Percentiles rank a stretch among this genome's conserved stretches.
Conservation (phyloP, 83 land plant genomes). For the Larix sibirica region DNA sequence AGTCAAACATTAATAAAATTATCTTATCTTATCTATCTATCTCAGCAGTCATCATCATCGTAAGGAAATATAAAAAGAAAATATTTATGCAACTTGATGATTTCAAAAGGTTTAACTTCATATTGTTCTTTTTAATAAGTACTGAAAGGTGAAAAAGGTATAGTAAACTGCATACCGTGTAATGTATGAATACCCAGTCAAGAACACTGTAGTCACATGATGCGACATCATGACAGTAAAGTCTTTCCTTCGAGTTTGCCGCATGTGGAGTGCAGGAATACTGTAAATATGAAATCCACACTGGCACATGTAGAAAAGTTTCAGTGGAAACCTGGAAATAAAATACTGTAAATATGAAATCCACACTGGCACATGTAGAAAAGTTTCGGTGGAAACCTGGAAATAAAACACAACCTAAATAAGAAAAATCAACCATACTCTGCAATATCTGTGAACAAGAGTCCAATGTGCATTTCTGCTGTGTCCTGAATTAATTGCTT, state of each 20-base stretch:
- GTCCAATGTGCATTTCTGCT: too few relatives aligned
- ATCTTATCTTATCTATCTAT: too few relatives aligned
- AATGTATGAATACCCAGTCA: constrained; percentile 76
- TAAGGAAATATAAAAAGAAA: too few relatives aligned
- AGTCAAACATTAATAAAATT: too few relatives aligned
- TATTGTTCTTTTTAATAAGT: too few relatives aligned
- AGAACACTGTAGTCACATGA: constrained; percentile 76
- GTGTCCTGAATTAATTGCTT: too few relatives aligned
- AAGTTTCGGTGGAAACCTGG: constrained; percentile 72
- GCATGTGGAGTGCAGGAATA: constrained; percentile 78
- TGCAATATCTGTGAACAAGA: too few relatives aligned
- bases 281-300: constrained; percentile 94
- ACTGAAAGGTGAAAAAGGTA: too few relatives aligned
- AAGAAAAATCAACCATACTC: too few relatives aligned
- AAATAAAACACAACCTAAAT: not conserved
- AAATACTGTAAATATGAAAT: constrained; percentile 78
- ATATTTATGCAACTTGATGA: too few relatives aligned
- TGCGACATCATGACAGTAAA: constrained; percentile 92
- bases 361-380: constrained; percentile 93
- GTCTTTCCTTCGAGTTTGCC: constrained; percentile 98
- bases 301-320: constrained; percentile 81
- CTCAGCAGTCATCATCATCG: too few relatives aligned
- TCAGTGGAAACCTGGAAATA: constrained; percentile 65
- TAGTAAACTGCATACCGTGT: constrained; percentile 47
- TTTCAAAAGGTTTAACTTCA: too few relatives aligned